These are phyloP conservation scores for Dothistroma septosporum DNA, from an alignment of 2,329 filamentous ascomycete species.

Conservation along the genomic window DNA sequence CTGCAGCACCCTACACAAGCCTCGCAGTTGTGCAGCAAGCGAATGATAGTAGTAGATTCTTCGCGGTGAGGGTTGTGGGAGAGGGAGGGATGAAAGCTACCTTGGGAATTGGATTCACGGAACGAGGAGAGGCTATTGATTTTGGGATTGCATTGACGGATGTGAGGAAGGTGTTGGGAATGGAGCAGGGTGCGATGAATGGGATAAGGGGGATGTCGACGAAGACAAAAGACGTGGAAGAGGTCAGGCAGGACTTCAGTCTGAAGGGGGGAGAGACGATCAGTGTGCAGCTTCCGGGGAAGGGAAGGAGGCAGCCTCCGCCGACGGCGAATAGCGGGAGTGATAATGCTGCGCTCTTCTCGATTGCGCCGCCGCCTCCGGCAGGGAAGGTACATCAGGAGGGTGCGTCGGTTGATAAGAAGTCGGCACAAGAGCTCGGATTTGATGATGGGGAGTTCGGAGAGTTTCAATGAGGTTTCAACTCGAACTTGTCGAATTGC, in stretches of 20 bases:
- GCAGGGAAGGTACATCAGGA: slow-evolving; percentile 38
- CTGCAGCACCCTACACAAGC: slow-evolving; percentile 72
- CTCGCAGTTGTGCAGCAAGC: slow-evolving; percentile 68
- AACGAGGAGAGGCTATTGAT: slow-evolving; percentile 80
- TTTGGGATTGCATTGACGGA: slow-evolving; percentile 78
- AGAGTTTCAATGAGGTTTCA: slow-evolving; percentile 59
- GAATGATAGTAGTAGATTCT: slow-evolving; percentile 76
- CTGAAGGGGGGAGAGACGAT: slow-evolving; percentile 89
- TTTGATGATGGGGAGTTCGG: slow-evolving; percentile 88
- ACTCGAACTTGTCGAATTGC: background rate
- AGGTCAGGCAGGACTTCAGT: slow-evolving; percentile 69
- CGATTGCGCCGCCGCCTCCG: slow-evolving; percentile 69
- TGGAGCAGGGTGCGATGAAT: slow-evolving; percentile 50
- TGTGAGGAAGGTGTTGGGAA: slow-evolving; percentile 63
- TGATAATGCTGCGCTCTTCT: slow-evolving; percentile 56
- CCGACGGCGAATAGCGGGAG: slow-evolving; percentile 38
- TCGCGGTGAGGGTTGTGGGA: slow-evolving; percentile 75
- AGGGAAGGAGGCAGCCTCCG: slow-evolving; percentile 41
- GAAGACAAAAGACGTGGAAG: slow-evolving; percentile 42
- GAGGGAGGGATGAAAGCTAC: slow-evolving; percentile 71
- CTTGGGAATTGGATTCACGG: slow-evolving; percentile 82
- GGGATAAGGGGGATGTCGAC: slow-evolving; percentile 20
- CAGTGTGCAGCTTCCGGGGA: slow-evolving; percentile 68
- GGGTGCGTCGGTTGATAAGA: slow-evolving; percentile 53
- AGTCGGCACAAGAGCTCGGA: slow-evolving; percentile 59